Evolutionary conservation across 2,329 filamentous ascomycete species (phyloP), one percentile per base, ranked within the genome.

Genomic region (Fusarium keratoplasticum): DNA sequence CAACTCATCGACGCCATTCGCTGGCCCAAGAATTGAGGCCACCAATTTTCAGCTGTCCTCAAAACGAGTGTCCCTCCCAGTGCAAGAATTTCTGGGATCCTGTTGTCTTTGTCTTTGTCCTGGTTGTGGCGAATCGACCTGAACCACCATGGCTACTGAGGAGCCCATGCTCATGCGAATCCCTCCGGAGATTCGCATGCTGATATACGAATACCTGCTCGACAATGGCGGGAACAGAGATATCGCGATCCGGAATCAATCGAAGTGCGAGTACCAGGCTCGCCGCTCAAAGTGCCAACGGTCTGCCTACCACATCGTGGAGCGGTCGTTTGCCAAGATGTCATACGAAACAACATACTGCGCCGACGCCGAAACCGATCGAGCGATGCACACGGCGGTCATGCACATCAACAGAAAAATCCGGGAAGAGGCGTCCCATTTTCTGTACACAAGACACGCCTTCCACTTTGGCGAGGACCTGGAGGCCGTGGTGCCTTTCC

Each of bases 401-500:
- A 82, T 90, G 84, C 76, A 81, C 59, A 83, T 82, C 22, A 87
- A 83, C 76, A 82, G 83, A 44, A 83, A 83, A 63, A 82, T 91
- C 60, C 84, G 91, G 78, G 82, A 84, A 67, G 90, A 92, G 78
- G 87, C 88, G n/a, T 82, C 87, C 5, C 84, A 87, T 66, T 78
- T 89, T 18, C 82, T 92, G 5, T 92, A 92, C 80, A 84, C 83
- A 9, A 82, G 79, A 64, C 88, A 91, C 77, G 83, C 83, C 1
- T 92, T 92, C 79, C 86, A 88, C 75, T 92, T 92, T 78, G 87
- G 87, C 70, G 84, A 85, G 57, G 85, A 89, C 80, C 84, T 92
- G 72, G 90, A 92, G 80, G 89, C 90, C 18, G 85, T 90, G 7
- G 84, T 87, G 1, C 89, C 90, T 0, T 92, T 92, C 77, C 82